Percentiles rank a stretch among this genome's conserved stretches.
Conservation (phyloP, 2,329 filamentous ascomycete species). For the Magnaporthiopsis poae region DNA sequence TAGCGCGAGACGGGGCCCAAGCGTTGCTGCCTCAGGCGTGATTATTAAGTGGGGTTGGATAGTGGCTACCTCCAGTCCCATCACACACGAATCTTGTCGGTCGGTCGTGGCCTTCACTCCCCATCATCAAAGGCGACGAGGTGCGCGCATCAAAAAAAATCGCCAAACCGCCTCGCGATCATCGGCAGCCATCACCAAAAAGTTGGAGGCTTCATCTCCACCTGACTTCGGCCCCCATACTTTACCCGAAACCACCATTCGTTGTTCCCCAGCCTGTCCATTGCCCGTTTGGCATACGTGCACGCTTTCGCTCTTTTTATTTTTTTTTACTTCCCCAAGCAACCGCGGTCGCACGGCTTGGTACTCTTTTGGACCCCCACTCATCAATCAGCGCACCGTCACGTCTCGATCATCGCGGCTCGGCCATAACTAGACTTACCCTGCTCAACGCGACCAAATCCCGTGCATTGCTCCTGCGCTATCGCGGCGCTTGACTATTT, state of each 20-base stretch:
- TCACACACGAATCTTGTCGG: constrained; percentile 40
- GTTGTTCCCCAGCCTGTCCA: too few relatives aligned
- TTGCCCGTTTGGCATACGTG: too few relatives aligned
- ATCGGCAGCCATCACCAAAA: constrained; percentile 49
- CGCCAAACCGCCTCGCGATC: constrained; percentile 48
- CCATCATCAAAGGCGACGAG: constrained; percentile 36
- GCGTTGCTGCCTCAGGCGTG: constrained; percentile 11
- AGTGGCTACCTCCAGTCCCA: constrained; percentile 32
- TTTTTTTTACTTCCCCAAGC: constrained; percentile 27
- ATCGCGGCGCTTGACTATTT: not conserved
- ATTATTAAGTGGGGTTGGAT: constrained; percentile 31
- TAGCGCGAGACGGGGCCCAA: too few relatives aligned
- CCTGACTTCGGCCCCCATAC: too few relatives aligned
- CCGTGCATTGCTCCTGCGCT: constrained; percentile 2
- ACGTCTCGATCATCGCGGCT: constrained; percentile 5
- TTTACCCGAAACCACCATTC: too few relatives aligned
- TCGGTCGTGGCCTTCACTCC: constrained; percentile 41
- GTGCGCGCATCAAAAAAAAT: constrained; percentile 54
- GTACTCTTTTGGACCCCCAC: constrained; percentile 8
- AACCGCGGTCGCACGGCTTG: not conserved
- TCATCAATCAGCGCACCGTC: not conserved
- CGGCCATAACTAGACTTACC: not conserved
- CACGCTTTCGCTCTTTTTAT: constrained; percentile 19
- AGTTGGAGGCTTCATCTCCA: constrained; percentile 27
- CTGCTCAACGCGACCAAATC: constrained; percentile 5